phyloP scores from a whole-genome alignment of 306 rosid species.

The Prunus salicina region DNA sequence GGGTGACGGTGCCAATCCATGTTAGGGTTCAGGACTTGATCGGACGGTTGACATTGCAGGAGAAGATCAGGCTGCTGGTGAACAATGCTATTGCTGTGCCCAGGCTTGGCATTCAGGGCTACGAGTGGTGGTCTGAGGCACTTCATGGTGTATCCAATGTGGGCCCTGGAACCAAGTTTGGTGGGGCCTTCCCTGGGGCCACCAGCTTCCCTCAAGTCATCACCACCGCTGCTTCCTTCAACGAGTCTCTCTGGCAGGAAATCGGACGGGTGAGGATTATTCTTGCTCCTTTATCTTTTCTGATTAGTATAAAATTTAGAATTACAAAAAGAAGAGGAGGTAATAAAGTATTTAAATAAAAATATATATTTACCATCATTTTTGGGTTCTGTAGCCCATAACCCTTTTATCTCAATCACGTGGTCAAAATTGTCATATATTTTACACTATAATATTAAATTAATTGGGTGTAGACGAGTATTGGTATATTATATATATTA shows the following conservation, averaged over 20 bases:
- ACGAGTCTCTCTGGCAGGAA: constrained; percentile 67
- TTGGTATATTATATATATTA: too few species aligned
- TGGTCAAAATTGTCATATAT: background rate
- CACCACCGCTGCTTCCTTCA: constrained; percentile 94
- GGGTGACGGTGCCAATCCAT: constrained; percentile 32
- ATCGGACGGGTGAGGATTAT: constrained; percentile 72
- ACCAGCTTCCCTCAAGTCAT: constrained; percentile 96
- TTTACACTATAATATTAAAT: background rate
- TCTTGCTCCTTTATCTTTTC: background rate
- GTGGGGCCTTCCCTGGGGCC: constrained; percentile 76
- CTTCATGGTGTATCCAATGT: constrained; percentile 88
- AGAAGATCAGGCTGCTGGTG: constrained; percentile 71
- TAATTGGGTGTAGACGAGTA: background rate
- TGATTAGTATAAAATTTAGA: background rate
- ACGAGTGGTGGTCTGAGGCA: constrained; percentile 92
- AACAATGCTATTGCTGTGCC: constrained; percentile 76
- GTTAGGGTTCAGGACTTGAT: constrained; percentile 70
- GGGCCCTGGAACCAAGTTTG: constrained; percentile 87
- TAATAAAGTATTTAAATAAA: background rate
- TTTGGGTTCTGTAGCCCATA: background rate
- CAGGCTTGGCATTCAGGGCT: constrained; percentile 69
- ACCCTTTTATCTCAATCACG: background rate
- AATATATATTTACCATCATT: background rate
- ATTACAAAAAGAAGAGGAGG: background rate
- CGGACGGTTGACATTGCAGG: constrained; percentile 65